Evolutionary conservation across 306 rosid species (phyloP).

Genomic region (Rosa lucieae): DNA sequence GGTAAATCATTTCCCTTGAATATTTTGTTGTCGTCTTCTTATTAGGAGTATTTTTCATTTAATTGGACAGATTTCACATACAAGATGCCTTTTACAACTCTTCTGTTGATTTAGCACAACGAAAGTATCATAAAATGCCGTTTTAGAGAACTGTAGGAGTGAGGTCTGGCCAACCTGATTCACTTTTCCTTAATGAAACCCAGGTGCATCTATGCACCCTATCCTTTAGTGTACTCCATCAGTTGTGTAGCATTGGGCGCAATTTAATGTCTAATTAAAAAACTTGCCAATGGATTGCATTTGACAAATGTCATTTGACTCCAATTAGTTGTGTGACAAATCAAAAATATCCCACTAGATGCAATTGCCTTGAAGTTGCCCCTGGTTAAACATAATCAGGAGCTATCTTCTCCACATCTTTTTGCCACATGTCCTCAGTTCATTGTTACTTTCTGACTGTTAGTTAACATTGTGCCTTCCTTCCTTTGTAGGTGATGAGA

Average conservation of each 20-base stretch:
- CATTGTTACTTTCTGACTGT: neutral
- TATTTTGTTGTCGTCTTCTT: constrained; percentile 5
- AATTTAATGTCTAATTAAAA: neutral
- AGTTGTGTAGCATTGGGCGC: neutral
- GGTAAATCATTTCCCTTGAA: constrained; percentile 42
- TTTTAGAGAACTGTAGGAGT: neutral
- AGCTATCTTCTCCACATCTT: neutral
- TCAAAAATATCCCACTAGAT: neutral
- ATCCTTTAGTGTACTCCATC: neutral
- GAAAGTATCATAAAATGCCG: neutral
- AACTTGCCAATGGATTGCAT: neutral
- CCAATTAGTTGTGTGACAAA: neutral
- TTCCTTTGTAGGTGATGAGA: constrained; percentile 52
- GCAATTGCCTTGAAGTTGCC: neutral
- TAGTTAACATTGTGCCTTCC: neutral
- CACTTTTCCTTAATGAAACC: neutral
- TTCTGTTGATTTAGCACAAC: constrained; percentile 5
- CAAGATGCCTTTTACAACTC: neutral
- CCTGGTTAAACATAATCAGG: neutral
- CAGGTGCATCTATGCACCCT: neutral
- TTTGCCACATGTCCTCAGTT: neutral
- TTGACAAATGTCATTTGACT: neutral
- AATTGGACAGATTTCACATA: neutral
- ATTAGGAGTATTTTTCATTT: neutral
- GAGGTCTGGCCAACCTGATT: neutral